Evolutionary conservation across 768 basidiomycete species (phyloP).

Genomic region (Tylopilus sp.): DNA sequence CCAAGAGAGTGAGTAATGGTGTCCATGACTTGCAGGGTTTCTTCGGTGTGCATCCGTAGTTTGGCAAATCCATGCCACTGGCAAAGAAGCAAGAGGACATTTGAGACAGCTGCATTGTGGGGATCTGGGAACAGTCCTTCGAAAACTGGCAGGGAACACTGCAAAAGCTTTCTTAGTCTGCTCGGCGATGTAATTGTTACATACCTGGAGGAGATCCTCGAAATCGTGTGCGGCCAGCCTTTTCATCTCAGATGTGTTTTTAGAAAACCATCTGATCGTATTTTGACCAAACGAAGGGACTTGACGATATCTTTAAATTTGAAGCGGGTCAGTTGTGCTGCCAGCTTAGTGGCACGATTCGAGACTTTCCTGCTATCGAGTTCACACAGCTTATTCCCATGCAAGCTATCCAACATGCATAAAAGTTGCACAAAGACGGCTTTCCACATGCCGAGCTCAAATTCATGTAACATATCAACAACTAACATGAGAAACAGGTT

Average conservation of each 20-base stretch:
- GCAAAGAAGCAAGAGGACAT: not conserved
- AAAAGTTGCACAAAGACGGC: conserved; percentile 19
- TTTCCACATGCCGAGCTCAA: conserved; percentile 27
- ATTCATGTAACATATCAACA: conserved; percentile 18
- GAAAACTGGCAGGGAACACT: not conserved
- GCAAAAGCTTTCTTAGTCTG: too few species aligned
- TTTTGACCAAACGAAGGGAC: not conserved
- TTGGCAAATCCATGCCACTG: not conserved
- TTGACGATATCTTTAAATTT: not conserved
- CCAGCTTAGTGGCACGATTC: too few species aligned
- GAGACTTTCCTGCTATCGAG: not conserved
- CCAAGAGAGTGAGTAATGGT: not conserved
- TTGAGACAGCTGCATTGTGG: not conserved
- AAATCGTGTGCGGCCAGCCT: conserved; percentile 36
- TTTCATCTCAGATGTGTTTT: conserved; percentile 36
- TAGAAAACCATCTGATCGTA: not conserved
- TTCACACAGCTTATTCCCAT: not conserved
- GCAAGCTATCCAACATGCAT: not conserved
- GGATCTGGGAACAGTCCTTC: not conserved
- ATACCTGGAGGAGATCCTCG: conserved; percentile 31
- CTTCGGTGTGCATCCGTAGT: not conserved
- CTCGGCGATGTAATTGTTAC: not conserved
- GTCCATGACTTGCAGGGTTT: not conserved
- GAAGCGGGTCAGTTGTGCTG: too few species aligned
- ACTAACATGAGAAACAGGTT: not conserved